Evolutionary conservation across 768 basidiomycete species (phyloP).

Genomic region (Obba rivulosa): DNA sequence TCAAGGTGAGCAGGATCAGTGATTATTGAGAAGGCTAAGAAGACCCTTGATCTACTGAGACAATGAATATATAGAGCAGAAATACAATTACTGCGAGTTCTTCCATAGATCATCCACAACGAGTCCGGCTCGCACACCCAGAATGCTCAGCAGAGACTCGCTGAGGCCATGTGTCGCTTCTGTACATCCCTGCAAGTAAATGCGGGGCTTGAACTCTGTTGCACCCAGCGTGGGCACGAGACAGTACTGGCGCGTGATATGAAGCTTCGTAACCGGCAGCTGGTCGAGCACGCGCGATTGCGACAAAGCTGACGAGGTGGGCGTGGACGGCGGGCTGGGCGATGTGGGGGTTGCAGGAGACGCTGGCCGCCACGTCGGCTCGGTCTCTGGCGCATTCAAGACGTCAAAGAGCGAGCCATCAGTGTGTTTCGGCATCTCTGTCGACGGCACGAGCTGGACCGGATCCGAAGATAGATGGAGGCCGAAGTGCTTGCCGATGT

Average conservation of each 20-base stretch:
- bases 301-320: constrained; percentile 9
- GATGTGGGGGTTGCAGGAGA: constrained; percentile 5
- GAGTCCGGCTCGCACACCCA: constrained; percentile 40
- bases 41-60: too few relatives aligned
- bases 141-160: constrained; percentile 43
- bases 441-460: constrained; percentile 8
- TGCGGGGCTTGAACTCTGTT: constrained; percentile 16
- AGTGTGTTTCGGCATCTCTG: not conserved
- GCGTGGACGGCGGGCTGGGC: constrained; percentile 13
- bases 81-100: not conserved
- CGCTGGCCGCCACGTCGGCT: constrained; percentile 1
- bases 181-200: constrained; percentile 33
- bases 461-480: constrained; percentile 13
- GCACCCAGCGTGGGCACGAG: constrained; percentile 11
- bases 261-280: constrained; percentile 6
- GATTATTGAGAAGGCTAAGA: not conserved
- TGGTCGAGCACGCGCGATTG: constrained; percentile 6
- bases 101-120: constrained; percentile 32
- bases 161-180: constrained; percentile 35
- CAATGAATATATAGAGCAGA: not conserved
- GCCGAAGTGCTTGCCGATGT: constrained; percentile 33
- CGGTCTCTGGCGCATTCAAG: constrained; percentile 2
- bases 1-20: too few relatives aligned
- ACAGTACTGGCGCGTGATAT: constrained; percentile 14
- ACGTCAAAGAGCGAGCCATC: constrained; percentile 5